A percentile compares a stretch with the other conserved stretches of the same genome.
These are phyloP conservation scores for Talaromyces thailandensis DNA, from an alignment of 495 filamentous ascomycete genomes.

Conservation along the genomic window DNA sequence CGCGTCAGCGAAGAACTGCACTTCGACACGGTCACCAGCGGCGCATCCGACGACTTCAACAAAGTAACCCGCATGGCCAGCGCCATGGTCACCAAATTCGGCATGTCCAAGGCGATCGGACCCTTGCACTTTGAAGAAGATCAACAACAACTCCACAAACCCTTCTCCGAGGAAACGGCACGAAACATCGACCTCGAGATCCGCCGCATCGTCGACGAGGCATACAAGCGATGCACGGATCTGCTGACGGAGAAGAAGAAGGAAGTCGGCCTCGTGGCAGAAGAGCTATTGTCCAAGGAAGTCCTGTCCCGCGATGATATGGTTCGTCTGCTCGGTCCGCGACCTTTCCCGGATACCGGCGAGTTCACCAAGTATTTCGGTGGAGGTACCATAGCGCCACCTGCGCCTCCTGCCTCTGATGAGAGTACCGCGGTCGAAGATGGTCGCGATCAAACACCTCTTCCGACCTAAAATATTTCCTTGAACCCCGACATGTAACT, in stretches of 20 bases:
- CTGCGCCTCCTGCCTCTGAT: conserved; percentile 37
- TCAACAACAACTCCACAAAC: conserved; percentile 76
- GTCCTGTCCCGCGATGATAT: conserved; percentile 85
- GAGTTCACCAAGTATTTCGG: conserved; percentile 94
- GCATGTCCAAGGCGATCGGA: conserved; percentile 90
- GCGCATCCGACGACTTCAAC: conserved; percentile 94
- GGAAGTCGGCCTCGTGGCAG: conserved; percentile 80
- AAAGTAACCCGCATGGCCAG: conserved; percentile 95
- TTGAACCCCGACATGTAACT: not conserved
- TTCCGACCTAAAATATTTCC: conserved; percentile 22
- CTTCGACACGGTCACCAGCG: conserved; percentile 90
- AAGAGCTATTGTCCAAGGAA: conserved; percentile 89
- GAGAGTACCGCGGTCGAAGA: conserved; percentile 29
- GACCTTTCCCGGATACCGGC: conserved; percentile 72
- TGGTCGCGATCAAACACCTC: conserved; percentile 34
- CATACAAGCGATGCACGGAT: conserved; percentile 81
- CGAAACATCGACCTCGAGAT: conserved; percentile 87
- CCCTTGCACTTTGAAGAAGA: conserved; percentile 86
- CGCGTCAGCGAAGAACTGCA: conserved; percentile 92
- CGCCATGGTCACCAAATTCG: conserved; percentile 95
- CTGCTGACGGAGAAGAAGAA: conserved; percentile 78
- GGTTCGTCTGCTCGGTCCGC: conserved; percentile 72
- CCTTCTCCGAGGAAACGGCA: conserved; percentile 90
- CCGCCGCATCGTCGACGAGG: conserved; percentile 77
- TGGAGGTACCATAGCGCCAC: conserved; percentile 45